phyloP scores from a whole-genome alignment of 2,329 filamentous ascomycete species.

The Ascochyta lentis region DNA sequence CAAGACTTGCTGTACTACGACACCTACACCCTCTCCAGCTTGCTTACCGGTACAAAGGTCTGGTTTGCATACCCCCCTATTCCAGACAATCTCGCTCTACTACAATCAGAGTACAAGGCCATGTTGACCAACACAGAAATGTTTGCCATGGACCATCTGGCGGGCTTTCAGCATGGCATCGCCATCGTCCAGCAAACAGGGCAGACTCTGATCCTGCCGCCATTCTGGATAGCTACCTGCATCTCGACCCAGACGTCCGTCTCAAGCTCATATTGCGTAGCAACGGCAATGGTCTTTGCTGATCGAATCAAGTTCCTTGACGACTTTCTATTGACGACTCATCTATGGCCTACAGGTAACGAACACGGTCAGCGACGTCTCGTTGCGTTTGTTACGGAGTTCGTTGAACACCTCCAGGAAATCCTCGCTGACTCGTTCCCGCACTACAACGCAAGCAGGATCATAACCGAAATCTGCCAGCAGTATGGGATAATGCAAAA shows the following conservation, averaged over 20 bases:
- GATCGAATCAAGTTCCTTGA: conserved; percentile 9
- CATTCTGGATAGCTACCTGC: conserved; percentile 15
- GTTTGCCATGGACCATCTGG: background rate
- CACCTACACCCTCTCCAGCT: conserved; percentile 10
- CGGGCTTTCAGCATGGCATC: conserved; percentile 17
- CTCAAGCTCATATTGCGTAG: conserved; percentile 10
- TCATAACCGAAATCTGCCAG: conserved; percentile 6
- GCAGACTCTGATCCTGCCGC: conserved; percentile 15
- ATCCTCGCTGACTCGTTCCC: conserved; percentile 7
- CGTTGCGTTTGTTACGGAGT: conserved; percentile 2
- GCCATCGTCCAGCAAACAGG: conserved; percentile 20
- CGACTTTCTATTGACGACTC: conserved; percentile 1
- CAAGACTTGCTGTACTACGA: conserved; percentile 18
- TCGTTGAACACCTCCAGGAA: conserved; percentile 3
- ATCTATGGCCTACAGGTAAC: background rate
- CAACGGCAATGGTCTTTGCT: conserved; percentile 9
- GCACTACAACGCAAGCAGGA: conserved; percentile 1
- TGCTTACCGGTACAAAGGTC: conserved; percentile 20
- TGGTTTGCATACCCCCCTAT: conserved; percentile 16
- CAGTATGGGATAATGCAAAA: conserved; percentile 1
- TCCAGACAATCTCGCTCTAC: background rate
- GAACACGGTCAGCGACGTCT: conserved; percentile 1
- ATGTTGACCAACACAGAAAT: background rate
- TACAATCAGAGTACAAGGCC: background rate
- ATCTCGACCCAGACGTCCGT: conserved; percentile 11